These are phyloP conservation scores for Leccinum longicurvipes DNA, from an alignment of 768 basidiomycete genomes.

Conservation along the genomic window DNA sequence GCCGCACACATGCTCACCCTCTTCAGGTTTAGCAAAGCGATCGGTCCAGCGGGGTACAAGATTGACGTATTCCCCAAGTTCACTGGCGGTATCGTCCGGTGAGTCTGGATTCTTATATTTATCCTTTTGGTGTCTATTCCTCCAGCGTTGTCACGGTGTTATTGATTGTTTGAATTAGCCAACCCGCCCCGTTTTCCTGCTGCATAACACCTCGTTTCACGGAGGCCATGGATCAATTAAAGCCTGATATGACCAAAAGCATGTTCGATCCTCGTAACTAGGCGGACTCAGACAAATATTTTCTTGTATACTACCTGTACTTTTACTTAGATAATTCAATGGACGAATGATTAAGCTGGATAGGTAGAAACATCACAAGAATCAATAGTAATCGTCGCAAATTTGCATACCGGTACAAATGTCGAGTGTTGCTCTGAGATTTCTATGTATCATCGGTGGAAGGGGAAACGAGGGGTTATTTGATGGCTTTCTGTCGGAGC, in stretches of 20 bases:
- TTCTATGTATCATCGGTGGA: too few relatives aligned
- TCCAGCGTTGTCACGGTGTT: not conserved
- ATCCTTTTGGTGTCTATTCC: too few relatives aligned
- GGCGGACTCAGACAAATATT: not conserved
- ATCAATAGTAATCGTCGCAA: too few relatives aligned
- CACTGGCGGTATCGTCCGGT: conserved; percentile 13
- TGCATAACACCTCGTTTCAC: conserved; percentile 19
- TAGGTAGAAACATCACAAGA: not conserved
- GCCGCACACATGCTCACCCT: conserved; percentile 16
- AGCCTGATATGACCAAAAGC: not conserved
- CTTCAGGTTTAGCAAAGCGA: conserved; percentile 22
- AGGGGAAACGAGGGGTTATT: too few relatives aligned
- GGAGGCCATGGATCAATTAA: not conserved
- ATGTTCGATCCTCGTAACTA: not conserved
- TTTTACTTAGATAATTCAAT: not conserved
- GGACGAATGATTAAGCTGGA: too few relatives aligned
- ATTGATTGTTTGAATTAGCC: conserved; percentile 6
- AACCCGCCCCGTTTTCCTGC: conserved; percentile 16
- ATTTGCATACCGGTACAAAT: not conserved
- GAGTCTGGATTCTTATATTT: not conserved
- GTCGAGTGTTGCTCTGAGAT: too few relatives aligned
- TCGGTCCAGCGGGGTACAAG: conserved; percentile 20
- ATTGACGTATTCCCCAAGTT: conserved; percentile 22
- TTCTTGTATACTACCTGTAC: not conserved
- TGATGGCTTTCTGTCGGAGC: too few relatives aligned